Evolutionary conservation across 2,329 filamentous ascomycete species (phyloP), one percentile per base, ranked within the genome.

Genomic region (Amauroascus niger): DNA sequence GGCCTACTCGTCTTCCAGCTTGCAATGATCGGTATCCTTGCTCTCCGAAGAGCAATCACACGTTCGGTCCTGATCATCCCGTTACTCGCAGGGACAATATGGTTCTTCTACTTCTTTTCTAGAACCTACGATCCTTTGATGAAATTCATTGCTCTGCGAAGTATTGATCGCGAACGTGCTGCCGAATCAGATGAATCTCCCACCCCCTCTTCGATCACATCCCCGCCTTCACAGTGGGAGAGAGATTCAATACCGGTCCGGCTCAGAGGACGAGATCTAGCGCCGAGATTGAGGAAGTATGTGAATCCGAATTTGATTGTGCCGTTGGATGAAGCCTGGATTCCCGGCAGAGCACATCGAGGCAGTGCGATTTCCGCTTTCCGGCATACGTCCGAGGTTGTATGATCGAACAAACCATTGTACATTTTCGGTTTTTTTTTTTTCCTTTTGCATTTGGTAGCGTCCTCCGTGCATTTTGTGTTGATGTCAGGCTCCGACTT

Each of bases 1-100:
- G 93, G 93, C 1, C 72, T 96, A 8, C 72, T 94, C 2, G 81
- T 97, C 40, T 96, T 96, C 64, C 89, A 98, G 68, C 71, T 95
- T 20, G 88, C 93, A 45, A 93, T 95, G 78, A 84, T 88, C 20
- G 91, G 91, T 2, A 84, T 91, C 58, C 79, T 98, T 54, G 87
- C 87, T 1, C 72, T 93, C 26, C 79, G 83, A 53, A 74, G 79
- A 48, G 88, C 87, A 0, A 87, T 89, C 61, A 80, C 83, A 18
- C 79, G 86, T 45, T 87, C 88, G 0, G 72, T 82, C 11, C 74
- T 90, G 28, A 77, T 96, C 18, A 68, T 86, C 0, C 94, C 93
- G 3, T 76, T 98, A 2, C 74, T 95, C 3, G 74, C 84, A 8
- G 81, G 82, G 30, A 96, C 91, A 0, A 74, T 95, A 14, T 97